Evolutionary conservation across 2,329 filamentous ascomycete species (phyloP), one percentile per base, ranked within the genome.

Genomic region (Aspergillus arachidicola): DNA sequence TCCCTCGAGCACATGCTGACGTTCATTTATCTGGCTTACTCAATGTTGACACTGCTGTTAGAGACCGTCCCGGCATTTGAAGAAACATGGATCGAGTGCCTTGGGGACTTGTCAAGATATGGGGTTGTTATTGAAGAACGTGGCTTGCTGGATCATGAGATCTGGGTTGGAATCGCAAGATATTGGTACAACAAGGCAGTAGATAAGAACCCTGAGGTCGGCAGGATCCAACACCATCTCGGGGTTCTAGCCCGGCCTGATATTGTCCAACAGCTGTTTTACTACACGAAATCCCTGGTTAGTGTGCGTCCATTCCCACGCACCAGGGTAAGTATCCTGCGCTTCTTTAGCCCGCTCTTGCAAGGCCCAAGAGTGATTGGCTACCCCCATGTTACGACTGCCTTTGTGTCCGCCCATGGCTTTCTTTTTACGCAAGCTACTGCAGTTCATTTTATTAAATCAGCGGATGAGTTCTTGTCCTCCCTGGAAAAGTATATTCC

Each of bases 71-170:
- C 91, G 0, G 84, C 86, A 0, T 97, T 96, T 68, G 86, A 91
- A 58, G 91, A 95, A 62, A 97, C 92, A 0, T 98, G 94, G 94
- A 92, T 96, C 10, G 94, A 97, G 68, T 97, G 94, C 59, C 80
- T 98, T 0, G 94, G 94, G 0, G 94, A 98, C 72, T 78, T 98
- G 0, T 91, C 90, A 0, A 83, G 94, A 23, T 97, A 96, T 70
- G 84, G 90, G 0, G 97, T 97, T 93, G 93, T 93, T 0, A 93
- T 97, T 51, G 94, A 97, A 74, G 91, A 96, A 46, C 87, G 91
- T 30, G 90, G 95, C 65, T 83, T 91, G 23, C 79, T 85, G 2
- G 91, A 94, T 60, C 82, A 91, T 0, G 92, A 96, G 56, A 86
- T 88, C 0, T 98, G 94, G 94, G 91, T 91, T 0, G 85, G 85